Evolutionary conservation across 495 filamentous ascomycete genomes (phyloP).

Genomic region (Talaromyces wortmannii): DNA sequence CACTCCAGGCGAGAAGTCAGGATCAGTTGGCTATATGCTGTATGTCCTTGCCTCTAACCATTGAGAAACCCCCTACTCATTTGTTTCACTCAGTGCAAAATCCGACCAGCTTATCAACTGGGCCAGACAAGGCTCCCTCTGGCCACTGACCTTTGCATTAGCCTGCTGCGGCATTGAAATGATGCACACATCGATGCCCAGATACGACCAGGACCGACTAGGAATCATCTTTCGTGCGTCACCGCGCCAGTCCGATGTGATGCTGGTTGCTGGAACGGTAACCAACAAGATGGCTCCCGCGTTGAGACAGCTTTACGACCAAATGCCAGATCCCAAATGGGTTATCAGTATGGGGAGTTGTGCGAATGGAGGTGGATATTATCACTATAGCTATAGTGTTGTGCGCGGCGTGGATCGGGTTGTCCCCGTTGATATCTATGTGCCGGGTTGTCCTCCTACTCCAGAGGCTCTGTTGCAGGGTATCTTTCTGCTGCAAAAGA

Average conservation of each 20-base stretch:
- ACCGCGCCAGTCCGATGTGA: constrained; percentile 86
- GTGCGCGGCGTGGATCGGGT: constrained; percentile 83
- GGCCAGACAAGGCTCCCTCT: constrained; percentile 81
- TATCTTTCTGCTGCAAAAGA: constrained; percentile 80
- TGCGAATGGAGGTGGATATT: constrained; percentile 90
- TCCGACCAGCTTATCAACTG: constrained; percentile 75
- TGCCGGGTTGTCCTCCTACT: constrained; percentile 87
- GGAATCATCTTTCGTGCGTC: constrained; percentile 94
- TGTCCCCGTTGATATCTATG: constrained; percentile 88
- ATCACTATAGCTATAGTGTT: constrained; percentile 89
- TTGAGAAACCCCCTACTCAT: not conserved
- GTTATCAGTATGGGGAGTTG: constrained; percentile 89
- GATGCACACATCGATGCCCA: constrained; percentile 91
- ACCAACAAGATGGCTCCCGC: constrained; percentile 97
- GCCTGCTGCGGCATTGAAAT: constrained; percentile 93
- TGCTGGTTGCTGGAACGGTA: constrained; percentile 90
- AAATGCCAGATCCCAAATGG: constrained; percentile 93
- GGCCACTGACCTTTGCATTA: constrained; percentile 91
- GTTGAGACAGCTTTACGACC: constrained; percentile 84
- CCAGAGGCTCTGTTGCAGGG: constrained; percentile 85
- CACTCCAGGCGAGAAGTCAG: not conserved
- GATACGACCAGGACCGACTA: constrained; percentile 87
- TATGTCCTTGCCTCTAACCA: not conserved
- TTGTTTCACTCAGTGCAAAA: not conserved
- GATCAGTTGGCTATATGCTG: not conserved